phyloP scores from a whole-genome alignment of 73 alveolate species.

The Loxodes magnus region DNA sequence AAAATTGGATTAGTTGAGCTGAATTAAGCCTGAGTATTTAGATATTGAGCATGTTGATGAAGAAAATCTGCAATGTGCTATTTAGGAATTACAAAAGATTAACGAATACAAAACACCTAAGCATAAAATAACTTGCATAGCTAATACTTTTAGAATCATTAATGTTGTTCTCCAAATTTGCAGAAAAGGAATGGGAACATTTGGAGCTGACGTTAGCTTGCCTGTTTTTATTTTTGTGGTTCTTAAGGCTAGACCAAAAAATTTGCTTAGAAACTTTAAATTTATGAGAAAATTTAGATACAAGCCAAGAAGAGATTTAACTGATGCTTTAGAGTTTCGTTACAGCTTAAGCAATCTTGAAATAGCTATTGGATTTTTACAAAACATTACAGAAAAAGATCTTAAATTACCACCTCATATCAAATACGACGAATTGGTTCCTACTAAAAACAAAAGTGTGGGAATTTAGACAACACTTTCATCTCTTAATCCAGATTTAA shows the following conservation, averaged over 20 bases:
- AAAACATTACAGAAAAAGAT: not conserved
- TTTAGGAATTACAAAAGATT: slow-evolving; percentile 4
- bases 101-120: slow-evolving; percentile 7
- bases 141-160: slow-evolving; percentile 10
- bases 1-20: too few species aligned
- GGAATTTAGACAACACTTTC: too few species aligned
- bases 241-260: not conserved
- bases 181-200: slow-evolving; percentile 10
- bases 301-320: not conserved
- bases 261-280: slow-evolving; percentile 3
- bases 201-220: slow-evolving; percentile 13
- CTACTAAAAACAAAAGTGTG: too few species aligned
- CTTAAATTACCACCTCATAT: not conserved
- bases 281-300: not conserved
- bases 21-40: too few species aligned
- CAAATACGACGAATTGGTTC: slow-evolving; percentile 1
- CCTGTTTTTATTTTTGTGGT: slow-evolving; percentile 8
- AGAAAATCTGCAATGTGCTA: too few species aligned
- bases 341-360: slow-evolving; percentile 1
- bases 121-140: slow-evolving; percentile 5
- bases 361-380: slow-evolving; percentile 4
- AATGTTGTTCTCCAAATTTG: not conserved
- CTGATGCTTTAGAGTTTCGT: slow-evolving; percentile 10
- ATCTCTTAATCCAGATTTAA: too few species aligned
- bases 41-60: too few species aligned